phyloP scores from a whole-genome alignment of 495 filamentous ascomycete species.

The Sphaerosporella brunnea region DNA sequence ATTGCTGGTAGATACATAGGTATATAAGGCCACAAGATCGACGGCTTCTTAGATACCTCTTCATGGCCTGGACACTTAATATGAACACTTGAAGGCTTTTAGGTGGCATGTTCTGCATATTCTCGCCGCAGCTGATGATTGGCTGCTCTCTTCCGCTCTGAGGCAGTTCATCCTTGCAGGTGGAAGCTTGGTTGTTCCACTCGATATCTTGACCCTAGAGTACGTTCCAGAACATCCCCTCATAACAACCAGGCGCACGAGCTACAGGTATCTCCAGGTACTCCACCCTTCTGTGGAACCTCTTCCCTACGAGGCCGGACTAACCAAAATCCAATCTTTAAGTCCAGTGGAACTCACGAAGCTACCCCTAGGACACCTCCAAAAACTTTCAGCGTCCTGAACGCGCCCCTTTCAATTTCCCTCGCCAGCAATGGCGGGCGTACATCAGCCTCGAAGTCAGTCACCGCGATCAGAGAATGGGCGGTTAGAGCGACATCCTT shows the following conservation, averaged over 20 bases:
- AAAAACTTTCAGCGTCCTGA: background rate
- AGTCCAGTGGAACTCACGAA: background rate
- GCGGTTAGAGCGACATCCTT: conserved; percentile 50
- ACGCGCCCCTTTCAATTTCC: background rate
- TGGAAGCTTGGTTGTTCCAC: no score
- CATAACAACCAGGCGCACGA: background rate
- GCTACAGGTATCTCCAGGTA: background rate
- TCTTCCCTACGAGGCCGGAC: background rate
- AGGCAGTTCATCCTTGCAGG: no score
- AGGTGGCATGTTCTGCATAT: no score
- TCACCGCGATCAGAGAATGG: conserved; percentile 40
- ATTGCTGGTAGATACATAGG: no score
- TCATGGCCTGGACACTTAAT: no score
- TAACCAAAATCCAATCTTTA: background rate
- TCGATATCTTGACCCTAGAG: no score
- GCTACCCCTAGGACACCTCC: background rate
- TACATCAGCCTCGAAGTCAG: conserved; percentile 36
- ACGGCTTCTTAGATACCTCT: no score
- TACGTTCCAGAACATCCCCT: background rate
- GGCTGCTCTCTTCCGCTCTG: no score
- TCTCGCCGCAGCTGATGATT: no score
- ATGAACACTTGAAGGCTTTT: no score
- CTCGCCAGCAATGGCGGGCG: conserved; percentile 24
- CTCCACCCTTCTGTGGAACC: background rate
- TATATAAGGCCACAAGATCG: no score